Conservation (phyloP, 148 eudicot species). For the Simmondsia chinensis region DNA sequence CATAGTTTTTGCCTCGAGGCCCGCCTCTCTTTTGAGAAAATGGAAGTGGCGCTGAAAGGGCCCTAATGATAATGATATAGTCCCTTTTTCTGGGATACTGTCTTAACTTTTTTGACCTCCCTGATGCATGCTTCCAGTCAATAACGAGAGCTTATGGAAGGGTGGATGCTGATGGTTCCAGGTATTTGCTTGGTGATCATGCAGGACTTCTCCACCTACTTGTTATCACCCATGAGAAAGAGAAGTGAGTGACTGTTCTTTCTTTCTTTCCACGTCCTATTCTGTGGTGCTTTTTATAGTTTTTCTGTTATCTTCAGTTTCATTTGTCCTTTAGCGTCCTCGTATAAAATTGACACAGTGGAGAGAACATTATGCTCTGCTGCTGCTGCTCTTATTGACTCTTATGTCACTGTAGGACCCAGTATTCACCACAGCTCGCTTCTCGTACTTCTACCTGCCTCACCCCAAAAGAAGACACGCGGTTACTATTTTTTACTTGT, state of each 20-base stretch:
- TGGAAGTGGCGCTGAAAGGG: too few relatives aligned
- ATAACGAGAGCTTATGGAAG: conserved; percentile 95
- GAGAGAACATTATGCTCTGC: too few relatives aligned
- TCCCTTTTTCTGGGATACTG: neutral
- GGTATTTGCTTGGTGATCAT: conserved; percentile 94
- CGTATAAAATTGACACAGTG: too few relatives aligned
- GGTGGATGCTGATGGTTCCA: conserved; percentile 97
- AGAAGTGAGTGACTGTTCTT: conserved; percentile 46
- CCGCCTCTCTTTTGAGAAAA: too few relatives aligned
- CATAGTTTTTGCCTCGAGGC: too few relatives aligned
- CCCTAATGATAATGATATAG: too few relatives aligned
- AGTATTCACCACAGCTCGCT: too few relatives aligned
- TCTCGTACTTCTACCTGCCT: too few relatives aligned
- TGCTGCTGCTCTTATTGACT: too few relatives aligned
- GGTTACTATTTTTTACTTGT: too few relatives aligned
- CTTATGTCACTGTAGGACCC: too few relatives aligned
- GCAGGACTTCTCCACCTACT: conserved; percentile 91
- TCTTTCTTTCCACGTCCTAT: neutral
- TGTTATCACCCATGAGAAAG: conserved; percentile 93
- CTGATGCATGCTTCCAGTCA: conserved; percentile 44
- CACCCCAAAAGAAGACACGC: too few relatives aligned
- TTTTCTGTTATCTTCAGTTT: neutral
- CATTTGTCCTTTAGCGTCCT: neutral
- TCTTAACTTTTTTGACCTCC: conserved; percentile 4
- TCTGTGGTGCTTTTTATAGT: neutral